Conservation (phyloP, 352 stramenopile species). For the Globisporangium nodosum region DNA sequence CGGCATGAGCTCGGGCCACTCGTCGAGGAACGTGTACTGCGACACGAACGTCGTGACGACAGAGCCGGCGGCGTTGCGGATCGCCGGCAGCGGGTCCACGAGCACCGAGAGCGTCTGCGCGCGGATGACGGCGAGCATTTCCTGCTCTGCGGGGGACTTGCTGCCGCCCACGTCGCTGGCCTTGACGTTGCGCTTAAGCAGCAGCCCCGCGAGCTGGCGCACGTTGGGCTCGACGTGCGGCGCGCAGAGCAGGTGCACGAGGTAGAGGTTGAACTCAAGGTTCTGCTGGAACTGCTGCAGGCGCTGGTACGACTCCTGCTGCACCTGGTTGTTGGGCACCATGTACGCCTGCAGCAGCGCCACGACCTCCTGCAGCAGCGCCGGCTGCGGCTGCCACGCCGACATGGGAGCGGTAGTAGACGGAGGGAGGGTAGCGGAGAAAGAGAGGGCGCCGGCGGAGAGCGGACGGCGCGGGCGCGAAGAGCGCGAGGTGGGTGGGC, state of each 20-base stretch:
- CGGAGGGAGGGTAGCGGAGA: background rate
- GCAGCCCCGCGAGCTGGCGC: constrained; percentile 68
- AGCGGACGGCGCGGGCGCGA: background rate
- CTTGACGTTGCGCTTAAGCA: constrained; percentile 89
- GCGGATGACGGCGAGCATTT: constrained; percentile 80
- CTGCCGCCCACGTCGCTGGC: constrained; percentile 45
- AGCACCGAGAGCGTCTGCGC: constrained; percentile 69
- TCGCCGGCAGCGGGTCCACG: constrained; percentile 50
- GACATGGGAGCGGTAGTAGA: constrained; percentile 18
- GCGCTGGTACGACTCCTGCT: constrained; percentile 76
- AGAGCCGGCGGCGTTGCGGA: constrained; percentile 72
- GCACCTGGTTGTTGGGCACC: constrained; percentile 82
- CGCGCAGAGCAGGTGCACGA: constrained; percentile 78
- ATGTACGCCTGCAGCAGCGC: constrained; percentile 73
- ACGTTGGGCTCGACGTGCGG: constrained; percentile 52
- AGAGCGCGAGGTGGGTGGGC: too few species aligned
- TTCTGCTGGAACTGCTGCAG: constrained; percentile 87
- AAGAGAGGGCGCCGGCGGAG: background rate
- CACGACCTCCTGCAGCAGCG: constrained; percentile 73
- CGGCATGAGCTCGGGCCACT: constrained; percentile 86
- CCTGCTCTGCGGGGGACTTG: constrained; percentile 49
- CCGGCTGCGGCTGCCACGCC: constrained; percentile 72
- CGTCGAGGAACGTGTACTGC: constrained; percentile 83
- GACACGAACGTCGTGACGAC: constrained; percentile 85
- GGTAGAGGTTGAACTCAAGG: constrained; percentile 87